phyloP scores from a whole-genome alignment of 768 basidiomycete species.

The Boletus insuetus region DNA sequence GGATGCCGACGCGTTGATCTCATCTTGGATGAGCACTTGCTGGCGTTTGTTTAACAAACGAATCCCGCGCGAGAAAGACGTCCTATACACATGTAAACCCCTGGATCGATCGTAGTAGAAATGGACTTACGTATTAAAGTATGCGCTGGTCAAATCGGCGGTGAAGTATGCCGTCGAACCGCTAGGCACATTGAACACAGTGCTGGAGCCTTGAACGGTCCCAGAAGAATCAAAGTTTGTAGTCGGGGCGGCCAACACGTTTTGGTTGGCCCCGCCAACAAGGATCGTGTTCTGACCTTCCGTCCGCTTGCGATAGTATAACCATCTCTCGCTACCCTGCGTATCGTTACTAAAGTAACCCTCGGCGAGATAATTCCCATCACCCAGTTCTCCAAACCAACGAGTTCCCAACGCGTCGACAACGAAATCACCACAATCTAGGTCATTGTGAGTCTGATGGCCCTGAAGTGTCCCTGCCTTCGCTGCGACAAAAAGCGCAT shows the following conservation, averaged over 20 bases:
- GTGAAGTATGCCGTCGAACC: slow-evolving; percentile 80
- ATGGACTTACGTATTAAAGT: slow-evolving; percentile 61
- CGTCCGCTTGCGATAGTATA: slow-evolving; percentile 94
- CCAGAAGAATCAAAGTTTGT: slow-evolving; percentile 49
- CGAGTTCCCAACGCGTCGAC: slow-evolving; percentile 90
- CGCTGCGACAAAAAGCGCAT: slow-evolving; percentile 82
- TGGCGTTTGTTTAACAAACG: slow-evolving; percentile 78
- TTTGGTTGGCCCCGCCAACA: slow-evolving; percentile 75
- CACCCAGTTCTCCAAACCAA: slow-evolving; percentile 94
- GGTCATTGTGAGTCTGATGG: slow-evolving; percentile 93
- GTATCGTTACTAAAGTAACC: slow-evolving; percentile 77
- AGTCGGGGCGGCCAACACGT: slow-evolving; percentile 64
- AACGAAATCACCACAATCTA: slow-evolving; percentile 95
- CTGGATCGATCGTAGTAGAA: background rate
- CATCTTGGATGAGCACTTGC: slow-evolving; percentile 93
- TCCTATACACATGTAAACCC: slow-evolving; percentile 36
- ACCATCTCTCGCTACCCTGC: slow-evolving; percentile 74
- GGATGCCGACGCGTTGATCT: slow-evolving; percentile 57
- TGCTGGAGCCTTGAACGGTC: slow-evolving; percentile 83
- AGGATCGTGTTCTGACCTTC: slow-evolving; percentile 96
- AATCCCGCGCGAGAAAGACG: slow-evolving; percentile 80
- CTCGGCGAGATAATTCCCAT: slow-evolving; percentile 73
- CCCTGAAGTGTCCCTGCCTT: slow-evolving; percentile 80
- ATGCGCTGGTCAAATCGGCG: slow-evolving; percentile 76
- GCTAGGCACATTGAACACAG: slow-evolving; percentile 58